These are phyloP conservation scores for Dactylellina haptotyla DNA, from an alignment of 2,329 filamentous ascomycete species.

Conservation along the genomic window DNA sequence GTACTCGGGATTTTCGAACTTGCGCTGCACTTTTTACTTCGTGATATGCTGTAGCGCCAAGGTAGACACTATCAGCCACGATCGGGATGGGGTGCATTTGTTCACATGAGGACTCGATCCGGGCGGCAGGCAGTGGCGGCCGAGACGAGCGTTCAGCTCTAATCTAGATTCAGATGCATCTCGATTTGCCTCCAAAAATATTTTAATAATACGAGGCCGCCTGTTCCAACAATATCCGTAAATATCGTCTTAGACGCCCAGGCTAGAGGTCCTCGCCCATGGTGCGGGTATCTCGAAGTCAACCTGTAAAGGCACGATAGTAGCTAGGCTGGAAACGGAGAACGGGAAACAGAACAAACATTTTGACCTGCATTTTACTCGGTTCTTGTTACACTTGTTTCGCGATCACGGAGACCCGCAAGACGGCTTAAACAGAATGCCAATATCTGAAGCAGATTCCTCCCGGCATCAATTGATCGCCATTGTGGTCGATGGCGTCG, in stretches of 20 bases:
- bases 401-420: slow-evolving; percentile 19
- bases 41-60: background rate
- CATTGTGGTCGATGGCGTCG: background rate
- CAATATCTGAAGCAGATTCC: slow-evolving; percentile 8
- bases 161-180: slow-evolving; percentile 23
- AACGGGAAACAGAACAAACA: slow-evolving; percentile 4
- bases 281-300: too few relatives aligned
- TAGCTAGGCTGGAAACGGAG: background rate
- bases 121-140: slow-evolving; percentile 14
- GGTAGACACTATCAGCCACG: background rate
- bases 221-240: too few relatives aligned
- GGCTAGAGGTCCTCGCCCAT: too few relatives aligned
- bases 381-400: too few relatives aligned
- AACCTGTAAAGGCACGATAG: too few relatives aligned
- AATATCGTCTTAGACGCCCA: background rate
- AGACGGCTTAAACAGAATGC: background rate
- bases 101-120: slow-evolving; percentile 2
- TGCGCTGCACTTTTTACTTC: too few relatives aligned
- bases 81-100: slow-evolving; percentile 15
- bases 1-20: background rate
- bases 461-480: too few relatives aligned
- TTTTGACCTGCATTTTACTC: slow-evolving; percentile 11
- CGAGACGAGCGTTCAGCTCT: background rate
- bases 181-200: slow-evolving; percentile 13
- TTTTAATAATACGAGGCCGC: too few relatives aligned